A percentile compares a stretch with the other conserved stretches of the same genome.
Conservation (phyloP, 257 asterid genomes). For the Przewalskia tangutica region DNA sequence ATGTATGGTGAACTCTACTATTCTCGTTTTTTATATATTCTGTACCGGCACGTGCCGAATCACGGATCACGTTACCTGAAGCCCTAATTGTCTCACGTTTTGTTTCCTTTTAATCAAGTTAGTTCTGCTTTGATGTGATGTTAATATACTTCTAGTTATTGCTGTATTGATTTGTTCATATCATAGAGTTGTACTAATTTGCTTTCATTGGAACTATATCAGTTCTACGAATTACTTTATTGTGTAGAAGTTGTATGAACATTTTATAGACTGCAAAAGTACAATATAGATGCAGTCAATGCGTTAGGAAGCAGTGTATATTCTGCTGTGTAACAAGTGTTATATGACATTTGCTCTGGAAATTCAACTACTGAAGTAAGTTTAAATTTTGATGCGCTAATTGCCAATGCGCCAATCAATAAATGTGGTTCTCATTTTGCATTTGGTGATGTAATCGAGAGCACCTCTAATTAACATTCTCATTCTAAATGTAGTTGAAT, state of each 20-base stretch:
- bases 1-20: neutral
- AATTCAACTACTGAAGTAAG: neutral
- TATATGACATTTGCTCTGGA: too few relatives aligned
- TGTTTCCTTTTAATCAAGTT: neutral
- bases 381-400: neutral
- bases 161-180: neutral
- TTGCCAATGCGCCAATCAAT: neutral
- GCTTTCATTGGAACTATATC: neutral
- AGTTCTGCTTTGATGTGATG: neutral
- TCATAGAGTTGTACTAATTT: neutral
- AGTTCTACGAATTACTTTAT: neutral
- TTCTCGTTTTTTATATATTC: neutral
- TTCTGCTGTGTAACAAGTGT: neutral
- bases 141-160: neutral
- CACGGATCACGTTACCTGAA: constrained; percentile 29
- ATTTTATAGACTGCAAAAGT: neutral
- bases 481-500: neutral
- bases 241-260: too few relatives aligned
- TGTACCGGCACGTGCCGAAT: constrained; percentile 21
- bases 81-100: constrained; percentile 14
- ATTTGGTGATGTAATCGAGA: neutral
- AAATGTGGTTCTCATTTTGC: neutral
- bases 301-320: neutral
- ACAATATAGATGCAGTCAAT: too few relatives aligned
- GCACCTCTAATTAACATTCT: neutral